Evolutionary conservation across 1,284 basidiomycete species (phyloP).

Genomic region (Sporisorium graminicola): DNA sequence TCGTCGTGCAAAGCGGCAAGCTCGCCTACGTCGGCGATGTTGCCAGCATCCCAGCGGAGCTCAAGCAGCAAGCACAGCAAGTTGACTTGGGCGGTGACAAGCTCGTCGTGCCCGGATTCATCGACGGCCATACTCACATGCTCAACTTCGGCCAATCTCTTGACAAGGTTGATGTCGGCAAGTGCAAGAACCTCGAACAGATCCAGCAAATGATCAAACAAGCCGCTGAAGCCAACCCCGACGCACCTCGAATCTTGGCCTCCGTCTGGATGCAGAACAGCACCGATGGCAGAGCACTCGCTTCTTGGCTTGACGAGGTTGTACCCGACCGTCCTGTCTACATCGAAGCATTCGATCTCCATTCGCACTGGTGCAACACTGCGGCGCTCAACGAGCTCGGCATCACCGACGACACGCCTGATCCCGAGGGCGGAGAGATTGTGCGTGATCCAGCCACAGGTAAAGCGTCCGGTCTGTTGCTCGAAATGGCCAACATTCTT

Average conservation of each 20-base stretch:
- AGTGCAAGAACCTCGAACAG: conserved; percentile 43
- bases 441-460: conserved; percentile 35
- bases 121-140: conserved; percentile 51
- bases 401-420: conserved; percentile 36
- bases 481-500: conserved; percentile 46
- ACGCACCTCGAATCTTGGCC: conserved; percentile 39
- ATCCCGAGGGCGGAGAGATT: conserved; percentile 48
- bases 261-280: conserved; percentile 50
- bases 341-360: conserved; percentile 42
- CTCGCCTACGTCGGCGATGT: conserved; percentile 37
- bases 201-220: conserved; percentile 39
- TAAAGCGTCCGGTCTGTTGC: conserved; percentile 37
- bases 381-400: conserved; percentile 45
- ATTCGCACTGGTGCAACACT: conserved; percentile 49
- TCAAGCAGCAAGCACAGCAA: conserved; percentile 4
- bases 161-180: conserved; percentile 46
- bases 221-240: conserved; percentile 35
- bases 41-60: conserved; percentile 9
- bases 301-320: conserved; percentile 39
- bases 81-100: conserved; percentile 38
- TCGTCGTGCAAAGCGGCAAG: conserved; percentile 28
- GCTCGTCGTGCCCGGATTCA: conserved; percentile 50
- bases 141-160: conserved; percentile 48
- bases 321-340: conserved; percentile 48
- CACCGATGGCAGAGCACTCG: conserved; percentile 35